phyloP scores from a whole-genome alignment of 768 basidiomycete species.

The Suillus lakei region DNA sequence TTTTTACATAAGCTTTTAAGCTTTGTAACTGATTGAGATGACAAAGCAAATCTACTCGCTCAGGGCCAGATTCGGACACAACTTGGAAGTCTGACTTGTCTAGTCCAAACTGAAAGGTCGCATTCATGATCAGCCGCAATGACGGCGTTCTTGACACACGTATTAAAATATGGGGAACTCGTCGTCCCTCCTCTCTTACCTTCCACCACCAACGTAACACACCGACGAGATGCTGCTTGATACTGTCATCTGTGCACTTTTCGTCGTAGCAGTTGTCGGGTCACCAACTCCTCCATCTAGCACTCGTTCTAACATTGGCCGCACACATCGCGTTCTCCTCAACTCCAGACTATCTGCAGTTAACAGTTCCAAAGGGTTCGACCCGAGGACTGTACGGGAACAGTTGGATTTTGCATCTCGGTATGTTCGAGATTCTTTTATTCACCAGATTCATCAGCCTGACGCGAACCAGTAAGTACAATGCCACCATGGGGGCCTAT shows the following conservation, averaged over 20 bases:
- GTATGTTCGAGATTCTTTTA: not conserved
- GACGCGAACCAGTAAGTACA: conserved; percentile 42
- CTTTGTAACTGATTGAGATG: too few relatives aligned
- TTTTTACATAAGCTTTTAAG: too few relatives aligned
- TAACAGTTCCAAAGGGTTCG: not conserved
- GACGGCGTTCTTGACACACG: not conserved
- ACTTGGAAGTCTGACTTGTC: too few relatives aligned
- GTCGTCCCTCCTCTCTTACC: not conserved
- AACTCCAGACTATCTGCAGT: not conserved
- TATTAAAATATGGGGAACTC: not conserved
- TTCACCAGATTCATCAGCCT: not conserved
- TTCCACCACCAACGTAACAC: not conserved
- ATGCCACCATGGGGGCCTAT: conserved; percentile 44
- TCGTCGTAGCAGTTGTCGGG: not conserved
- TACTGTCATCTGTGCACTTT: not conserved
- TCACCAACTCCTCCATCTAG: not conserved
- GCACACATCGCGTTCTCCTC: not conserved
- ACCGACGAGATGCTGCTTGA: not conserved
- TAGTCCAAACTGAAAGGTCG: not conserved
- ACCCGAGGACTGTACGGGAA: not conserved
- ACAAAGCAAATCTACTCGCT: too few relatives aligned
- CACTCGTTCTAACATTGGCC: not conserved
- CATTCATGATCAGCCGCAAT: not conserved
- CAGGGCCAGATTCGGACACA: too few relatives aligned
- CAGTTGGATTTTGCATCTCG: not conserved